Evolutionary conservation across 2,329 filamentous ascomycete species (phyloP).

Genomic region (Zymoseptoria passerinii): DNA sequence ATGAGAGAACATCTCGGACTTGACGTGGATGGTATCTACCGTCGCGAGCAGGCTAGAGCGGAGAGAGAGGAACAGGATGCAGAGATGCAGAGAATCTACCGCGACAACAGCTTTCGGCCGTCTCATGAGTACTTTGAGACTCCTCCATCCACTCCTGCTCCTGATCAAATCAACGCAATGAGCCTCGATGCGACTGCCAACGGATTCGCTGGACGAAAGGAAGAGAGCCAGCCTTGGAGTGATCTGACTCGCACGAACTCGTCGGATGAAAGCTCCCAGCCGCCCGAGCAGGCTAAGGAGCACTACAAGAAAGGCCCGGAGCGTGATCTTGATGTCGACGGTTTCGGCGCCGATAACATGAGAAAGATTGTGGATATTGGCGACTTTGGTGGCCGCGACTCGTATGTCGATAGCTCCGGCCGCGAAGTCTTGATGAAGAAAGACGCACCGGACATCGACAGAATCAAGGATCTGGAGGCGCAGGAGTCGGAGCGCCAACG

Average conservation of each 20-base stretch:
- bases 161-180: slow-evolving; percentile 15
- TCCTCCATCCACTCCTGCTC: slow-evolving; percentile 30
- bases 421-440: slow-evolving; percentile 64
- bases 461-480: slow-evolving; percentile 34
- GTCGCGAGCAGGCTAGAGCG: slow-evolving; percentile 24
- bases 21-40: slow-evolving; percentile 74
- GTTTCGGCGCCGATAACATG: slow-evolving; percentile 70
- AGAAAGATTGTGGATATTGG: slow-evolving; percentile 31
- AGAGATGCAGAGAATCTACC: slow-evolving; percentile 39
- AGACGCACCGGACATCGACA: slow-evolving; percentile 56
- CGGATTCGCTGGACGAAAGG: slow-evolving; percentile 9
- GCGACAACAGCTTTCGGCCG: slow-evolving; percentile 16
- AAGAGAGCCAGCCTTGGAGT: slow-evolving; percentile 12
- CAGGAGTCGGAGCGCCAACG: slow-evolving; percentile 26
- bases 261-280: slow-evolving; percentile 4
- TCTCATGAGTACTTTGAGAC: slow-evolving; percentile 21
- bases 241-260: slow-evolving; percentile 12
- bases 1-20: slow-evolving; percentile 97
- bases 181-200: slow-evolving; percentile 17
- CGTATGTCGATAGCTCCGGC: slow-evolving; percentile 49
- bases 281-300: slow-evolving; percentile 6
- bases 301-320: slow-evolving; percentile 10
- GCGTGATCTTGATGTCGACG: slow-evolving; percentile 68
- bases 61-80: slow-evolving; percentile 51
- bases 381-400: slow-evolving; percentile 31